Percentiles rank a stretch among this genome's conserved stretches.
Evolutionary conservation across 768 basidiomycete species (phyloP).

Genomic region (Sporobolomyces roseus): DNA sequence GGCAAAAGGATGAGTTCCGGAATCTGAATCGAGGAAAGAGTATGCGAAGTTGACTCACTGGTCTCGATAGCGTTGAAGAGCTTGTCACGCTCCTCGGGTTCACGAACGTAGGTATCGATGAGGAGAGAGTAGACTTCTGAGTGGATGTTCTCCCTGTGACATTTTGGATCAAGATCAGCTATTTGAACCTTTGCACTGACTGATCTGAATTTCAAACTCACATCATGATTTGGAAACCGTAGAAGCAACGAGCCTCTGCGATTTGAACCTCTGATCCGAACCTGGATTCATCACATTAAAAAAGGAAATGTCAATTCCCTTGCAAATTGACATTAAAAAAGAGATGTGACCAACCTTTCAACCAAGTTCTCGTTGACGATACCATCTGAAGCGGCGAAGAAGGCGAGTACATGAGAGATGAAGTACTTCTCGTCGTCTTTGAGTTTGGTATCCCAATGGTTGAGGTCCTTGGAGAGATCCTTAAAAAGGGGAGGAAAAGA

Average conservation of each 20-base stretch:
- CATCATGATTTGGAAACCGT: slow-evolving; percentile 98
- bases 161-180: neutral
- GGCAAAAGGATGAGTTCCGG: neutral
- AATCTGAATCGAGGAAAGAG: neutral
- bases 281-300: neutral
- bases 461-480: slow-evolving; percentile 49
- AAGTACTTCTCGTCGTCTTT: slow-evolving; percentile 60
- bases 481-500: neutral
- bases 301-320: neutral
- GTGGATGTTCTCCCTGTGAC: slow-evolving; percentile 71
- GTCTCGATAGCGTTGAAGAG: slow-evolving; percentile 90
- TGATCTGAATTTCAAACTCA: slow-evolving; percentile 36
- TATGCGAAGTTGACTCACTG: slow-evolving; percentile 45
- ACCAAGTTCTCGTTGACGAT: slow-evolving; percentile 94
- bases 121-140: slow-evolving; percentile 93
- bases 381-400: slow-evolving; percentile 91
- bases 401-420: slow-evolving; percentile 84
- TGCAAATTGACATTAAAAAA: neutral
- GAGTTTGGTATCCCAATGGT: slow-evolving; percentile 50
- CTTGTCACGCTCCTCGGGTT: slow-evolving; percentile 65
- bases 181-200: neutral
- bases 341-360: slow-evolving; percentile 58
- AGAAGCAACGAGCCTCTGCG: slow-evolving; percentile 90
- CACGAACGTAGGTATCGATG: slow-evolving; percentile 87
- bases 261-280: slow-evolving; percentile 35